Evolutionary conservation across 2,329 filamentous ascomycete genomes (phyloP), one percentile per base, ranked within the genome.

Genomic region (Pseudopyricularia cyperi): DNA sequence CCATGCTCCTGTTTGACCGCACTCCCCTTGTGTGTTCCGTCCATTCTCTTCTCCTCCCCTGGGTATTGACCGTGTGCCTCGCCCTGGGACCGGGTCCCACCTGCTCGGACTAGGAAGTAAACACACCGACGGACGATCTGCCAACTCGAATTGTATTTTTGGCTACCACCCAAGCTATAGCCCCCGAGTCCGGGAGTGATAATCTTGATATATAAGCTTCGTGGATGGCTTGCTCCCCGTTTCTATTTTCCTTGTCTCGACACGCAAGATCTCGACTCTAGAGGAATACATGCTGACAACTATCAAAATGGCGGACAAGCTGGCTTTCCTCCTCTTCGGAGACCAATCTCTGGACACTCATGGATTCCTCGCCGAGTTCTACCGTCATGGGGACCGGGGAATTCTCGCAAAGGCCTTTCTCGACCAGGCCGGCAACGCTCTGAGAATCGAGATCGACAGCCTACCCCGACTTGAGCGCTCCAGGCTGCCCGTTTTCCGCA

Each of bases 311-410:
- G 68, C 66, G 60, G 65, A 69, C 64, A 65, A 71, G 62, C 67
- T 75, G 65, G 69, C 71, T 51, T 77, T 74, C 63, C 75, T 84
- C 64, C 76, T 86, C 56, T 85, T 86, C 63, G 82, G 82, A 68
- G 83, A 87, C 62, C 83, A 87, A 67, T 85, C 82, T 55, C 73
- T 80, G 59, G 80, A 84, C 64, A 82, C 82, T 59, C 78, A 83
- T 62, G 70, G 69, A 58, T 79, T 84, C 57, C 68, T 87, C 55
- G 76, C 79, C 50, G 69, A 74, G 53, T 74, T 76, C 58, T 73
- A 67, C 60, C 70, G 70, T 51, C 64, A 67, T 55, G 66, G 66
- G 37, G 66, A 69, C 55, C 69, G 69, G 33, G 72, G 74, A 57
- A 61, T 74, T 48, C 71, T 84, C 26, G 73, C 83, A 48, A 74